These are phyloP conservation scores for Luffa aegyptiaca DNA, from an alignment of 306 rosid species.

Conservation along the genomic window DNA sequence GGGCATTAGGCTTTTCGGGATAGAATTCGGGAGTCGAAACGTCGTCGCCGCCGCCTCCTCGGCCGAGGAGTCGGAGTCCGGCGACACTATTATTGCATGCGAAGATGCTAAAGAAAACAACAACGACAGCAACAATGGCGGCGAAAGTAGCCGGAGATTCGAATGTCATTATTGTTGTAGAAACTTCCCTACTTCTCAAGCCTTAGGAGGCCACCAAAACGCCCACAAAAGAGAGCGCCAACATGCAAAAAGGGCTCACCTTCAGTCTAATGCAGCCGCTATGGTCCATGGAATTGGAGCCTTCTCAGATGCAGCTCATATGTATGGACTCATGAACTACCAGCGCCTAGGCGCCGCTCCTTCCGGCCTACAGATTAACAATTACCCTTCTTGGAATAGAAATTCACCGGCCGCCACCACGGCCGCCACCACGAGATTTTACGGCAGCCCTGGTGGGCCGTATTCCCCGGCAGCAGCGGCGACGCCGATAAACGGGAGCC, in stretches of 20 bases:
- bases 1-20: constrained; percentile 73
- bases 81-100: constrained; percentile 21
- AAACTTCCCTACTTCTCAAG: constrained; percentile 91
- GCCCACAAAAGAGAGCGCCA: constrained; percentile 90
- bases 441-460: constrained; percentile 25
- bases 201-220: constrained; percentile 93
- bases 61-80: constrained; percentile 22
- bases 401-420: background rate
- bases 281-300: constrained; percentile 36
- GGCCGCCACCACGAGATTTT: constrained; percentile 26
- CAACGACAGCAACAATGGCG: constrained; percentile 1
- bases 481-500: constrained; percentile 58
- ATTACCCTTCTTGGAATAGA: constrained; percentile 44
- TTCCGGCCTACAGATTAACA: constrained; percentile 9
- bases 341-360: constrained; percentile 28
- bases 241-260: constrained; percentile 83
- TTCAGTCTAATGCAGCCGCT: constrained; percentile 41
- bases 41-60: background rate
- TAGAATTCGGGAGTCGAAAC: constrained; percentile 40
- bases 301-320: constrained; percentile 46
- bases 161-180: constrained; percentile 94
- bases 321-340: constrained; percentile 60
- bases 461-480: constrained; percentile 31
- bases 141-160: constrained; percentile 59
- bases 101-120: constrained; percentile 10